Evolutionary conservation across 129 eudicot species (phyloP), one percentile per base, ranked within the genome.

Genomic region (Chrysanthemum seticuspe): DNA sequence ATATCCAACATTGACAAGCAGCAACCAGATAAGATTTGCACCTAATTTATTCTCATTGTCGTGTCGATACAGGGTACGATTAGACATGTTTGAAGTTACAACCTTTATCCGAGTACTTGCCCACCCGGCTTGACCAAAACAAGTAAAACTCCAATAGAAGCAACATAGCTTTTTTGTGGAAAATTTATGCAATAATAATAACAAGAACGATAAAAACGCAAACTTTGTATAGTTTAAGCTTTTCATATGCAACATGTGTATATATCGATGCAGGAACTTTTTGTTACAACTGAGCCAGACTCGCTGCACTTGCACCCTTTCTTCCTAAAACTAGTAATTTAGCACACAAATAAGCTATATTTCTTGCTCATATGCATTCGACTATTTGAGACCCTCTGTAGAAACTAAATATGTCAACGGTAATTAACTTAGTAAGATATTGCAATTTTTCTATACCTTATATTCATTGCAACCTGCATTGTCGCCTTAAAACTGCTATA

Each of bases 231-330:
- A 69, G 40, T 69, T 57, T 62, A 70, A 62, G 58, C 71, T 51
- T 50, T 50, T 69, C 61, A 59, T 50, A 31, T 19, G 45, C 70
- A 77, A 48, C 70, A 68, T 18, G 48, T 59, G n/a, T 67, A 58
- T 59, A 31, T 49, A 58, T 67, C 53, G 45, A 36, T 36, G 45
- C 45, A 36, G 45, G 58, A 13, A 66, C 15, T 61, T 13, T 62
- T 23, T 2, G 50, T 10, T 62, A n/a, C 56, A 72, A 72, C 47
- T 58, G 27, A 72, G 47, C 15, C 59, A 19, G 29, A 67, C 58
- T 65, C 66, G 13, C 60, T 47, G 56, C 74, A 76, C 60, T 76
- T 52, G 71, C 65, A 70, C 23, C 69, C 80, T 58, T 68, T 68
- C 74, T 59, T 57, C 31, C 71, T 70, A 77, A 61, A 69, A 53